Evolutionary conservation across 345 rosid genomes (phyloP).

Genomic region (Passiflora organensis): DNA sequence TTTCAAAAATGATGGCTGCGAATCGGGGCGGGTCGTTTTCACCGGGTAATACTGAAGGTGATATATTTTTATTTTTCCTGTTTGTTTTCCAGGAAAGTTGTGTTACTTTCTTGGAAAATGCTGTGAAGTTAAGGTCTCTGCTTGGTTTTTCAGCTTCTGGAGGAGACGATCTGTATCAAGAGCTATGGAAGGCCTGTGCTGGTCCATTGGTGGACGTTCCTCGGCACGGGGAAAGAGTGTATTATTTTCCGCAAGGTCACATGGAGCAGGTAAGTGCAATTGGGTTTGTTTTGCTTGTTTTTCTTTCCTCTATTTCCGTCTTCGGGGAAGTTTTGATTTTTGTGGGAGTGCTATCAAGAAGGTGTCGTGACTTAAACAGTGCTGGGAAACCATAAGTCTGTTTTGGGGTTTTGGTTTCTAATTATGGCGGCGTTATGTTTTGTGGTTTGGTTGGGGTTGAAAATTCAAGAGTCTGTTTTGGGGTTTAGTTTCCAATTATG

Average conservation of each 20-base stretch:
- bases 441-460: no score
- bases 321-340: not conserved
- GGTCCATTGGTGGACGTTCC: slow-evolving; percentile 88
- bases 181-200: slow-evolving; percentile 87
- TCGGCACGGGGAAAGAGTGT: slow-evolving; percentile 51
- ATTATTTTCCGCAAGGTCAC: slow-evolving; percentile 93
- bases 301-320: not conserved
- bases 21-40: slow-evolving; percentile 45
- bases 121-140: slow-evolving; percentile 8
- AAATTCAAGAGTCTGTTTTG: not conserved
- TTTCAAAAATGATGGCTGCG: slow-evolving; percentile 35
- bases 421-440: slow-evolving; percentile 11
- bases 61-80: not conserved
- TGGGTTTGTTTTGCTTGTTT: not conserved
- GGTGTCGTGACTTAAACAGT: not conserved
- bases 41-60: slow-evolving; percentile 27
- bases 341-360: not conserved
- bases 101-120: slow-evolving; percentile 10
- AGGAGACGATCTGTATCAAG: slow-evolving; percentile 53
- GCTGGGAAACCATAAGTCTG: not conserved
- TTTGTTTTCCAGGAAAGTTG: slow-evolving; percentile 9
- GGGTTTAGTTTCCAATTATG: slow-evolving; percentile 11
- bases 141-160: slow-evolving; percentile 29
- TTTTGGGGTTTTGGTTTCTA: slow-evolving; percentile 6
- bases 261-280: slow-evolving; percentile 72